These are phyloP conservation scores for Sporothrix protearum DNA, from an alignment of 2,329 filamentous ascomycete species.

Conservation along the genomic window DNA sequence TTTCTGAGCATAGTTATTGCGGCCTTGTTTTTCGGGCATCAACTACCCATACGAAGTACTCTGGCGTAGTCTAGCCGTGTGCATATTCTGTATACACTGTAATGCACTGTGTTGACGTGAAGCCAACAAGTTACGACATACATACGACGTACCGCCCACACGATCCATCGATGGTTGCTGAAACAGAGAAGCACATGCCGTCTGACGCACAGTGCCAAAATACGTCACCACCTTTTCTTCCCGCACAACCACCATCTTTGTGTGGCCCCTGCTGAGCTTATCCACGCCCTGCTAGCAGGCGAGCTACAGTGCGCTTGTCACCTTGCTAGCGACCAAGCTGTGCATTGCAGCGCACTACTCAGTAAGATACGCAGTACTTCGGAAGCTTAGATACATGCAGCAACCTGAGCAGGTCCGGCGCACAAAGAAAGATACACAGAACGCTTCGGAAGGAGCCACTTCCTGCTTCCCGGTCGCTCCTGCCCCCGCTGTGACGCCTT, in stretches of 20 bases:
- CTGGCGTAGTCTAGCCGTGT: not conserved
- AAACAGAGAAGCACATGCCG: slow-evolving; percentile 17
- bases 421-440: not conserved
- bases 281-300: slow-evolving; percentile 7
- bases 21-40: not conserved
- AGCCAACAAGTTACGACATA: no score
- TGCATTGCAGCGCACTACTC: not conserved
- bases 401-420: not conserved
- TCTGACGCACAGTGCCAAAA: slow-evolving; percentile 5
- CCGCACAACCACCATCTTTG: not conserved
- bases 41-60: not conserved
- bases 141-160: not conserved
- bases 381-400: no score
- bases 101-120: not conserved
- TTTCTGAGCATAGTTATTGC: not conserved
- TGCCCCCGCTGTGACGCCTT: slow-evolving; percentile 11
- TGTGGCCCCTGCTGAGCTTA: slow-evolving; percentile 14
- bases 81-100: slow-evolving; percentile 9
- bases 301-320: slow-evolving; percentile 15
- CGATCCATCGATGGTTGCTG: slow-evolving; percentile 1
- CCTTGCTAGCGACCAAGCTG: slow-evolving; percentile 2
- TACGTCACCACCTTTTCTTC: slow-evolving; percentile 7
- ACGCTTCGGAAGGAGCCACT: not conserved
- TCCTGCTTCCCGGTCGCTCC: not conserved
- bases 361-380: no score